Conservation (phyloP, 805 yeast species). For the Lipomyces starkeyi region DNA sequence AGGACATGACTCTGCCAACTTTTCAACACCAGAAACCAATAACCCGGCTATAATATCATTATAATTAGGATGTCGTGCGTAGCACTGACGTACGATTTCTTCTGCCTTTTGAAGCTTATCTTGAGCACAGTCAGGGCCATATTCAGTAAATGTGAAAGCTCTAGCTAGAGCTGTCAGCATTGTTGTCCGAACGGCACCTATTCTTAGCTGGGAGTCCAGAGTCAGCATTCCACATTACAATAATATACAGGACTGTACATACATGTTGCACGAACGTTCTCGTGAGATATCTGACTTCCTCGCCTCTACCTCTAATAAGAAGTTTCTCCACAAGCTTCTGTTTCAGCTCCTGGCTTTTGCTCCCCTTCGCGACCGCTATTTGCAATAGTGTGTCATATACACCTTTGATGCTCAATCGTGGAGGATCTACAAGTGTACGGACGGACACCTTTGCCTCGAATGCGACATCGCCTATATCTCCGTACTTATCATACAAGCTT, state of each 20-base stretch:
- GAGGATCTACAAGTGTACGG: slow-evolving; percentile 35
- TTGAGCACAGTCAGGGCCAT: neutral
- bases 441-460: slow-evolving; percentile 39
- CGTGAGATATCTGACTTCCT: slow-evolving; percentile 40
- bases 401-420: slow-evolving; percentile 30
- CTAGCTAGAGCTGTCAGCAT: slow-evolving; percentile 39
- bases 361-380: slow-evolving; percentile 37
- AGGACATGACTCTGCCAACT: slow-evolving; percentile 29
- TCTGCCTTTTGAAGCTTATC: slow-evolving; percentile 31
- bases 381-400: slow-evolving; percentile 37
- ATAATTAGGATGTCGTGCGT: slow-evolving; percentile 40
- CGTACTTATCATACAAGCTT: slow-evolving; percentile 32
- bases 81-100: slow-evolving; percentile 34
- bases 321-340: slow-evolving; percentile 34
- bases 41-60: slow-evolving; percentile 30
- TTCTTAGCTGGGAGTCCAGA: slow-evolving; percentile 24
- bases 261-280: slow-evolving; percentile 39
- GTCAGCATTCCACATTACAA: neutral
- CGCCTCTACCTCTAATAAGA: slow-evolving; percentile 35
- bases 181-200: slow-evolving; percentile 40
- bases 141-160: slow-evolving; percentile 31
- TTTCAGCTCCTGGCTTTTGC: slow-evolving; percentile 36
- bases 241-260: neutral
- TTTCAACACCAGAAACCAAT: slow-evolving; percentile 20
- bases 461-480: slow-evolving; percentile 43